phyloP scores from a whole-genome alignment of 306 rosid genomes.

The Macrotyloma uniflorum region DNA sequence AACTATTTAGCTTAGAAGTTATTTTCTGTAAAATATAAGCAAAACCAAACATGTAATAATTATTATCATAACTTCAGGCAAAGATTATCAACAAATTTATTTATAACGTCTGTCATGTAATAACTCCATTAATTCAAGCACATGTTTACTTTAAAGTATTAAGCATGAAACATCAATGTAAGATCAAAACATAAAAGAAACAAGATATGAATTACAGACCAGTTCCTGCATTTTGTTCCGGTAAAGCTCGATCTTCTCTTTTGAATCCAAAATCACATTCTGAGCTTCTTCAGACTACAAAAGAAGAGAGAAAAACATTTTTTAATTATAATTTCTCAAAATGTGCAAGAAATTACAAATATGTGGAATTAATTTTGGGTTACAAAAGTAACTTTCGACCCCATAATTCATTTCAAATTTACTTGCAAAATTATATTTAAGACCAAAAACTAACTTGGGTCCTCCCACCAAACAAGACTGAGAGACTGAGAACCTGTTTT shows the following conservation, averaged over 20 bases:
- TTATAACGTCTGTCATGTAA: constrained; percentile 24
- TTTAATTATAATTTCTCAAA: constrained; percentile 23
- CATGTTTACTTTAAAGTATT: constrained; percentile 22
- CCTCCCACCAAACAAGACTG: not conserved
- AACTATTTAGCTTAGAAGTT: constrained; percentile 1
- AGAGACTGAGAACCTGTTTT: not conserved
- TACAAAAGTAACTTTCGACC: not conserved
- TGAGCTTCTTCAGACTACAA: constrained; percentile 67
- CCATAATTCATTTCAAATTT: not conserved
- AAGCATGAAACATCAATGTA: constrained; percentile 16
- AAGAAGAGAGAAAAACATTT: constrained; percentile 11
- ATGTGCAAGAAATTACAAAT: constrained; percentile 12
- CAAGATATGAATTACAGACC: constrained; percentile 61
- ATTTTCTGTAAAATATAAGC: not conserved
- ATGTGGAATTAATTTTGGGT: constrained; percentile 1
- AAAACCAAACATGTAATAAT: constrained; percentile 17
- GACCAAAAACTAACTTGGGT: not conserved
- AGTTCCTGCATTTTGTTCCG: constrained; percentile 96
- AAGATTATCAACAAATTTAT: constrained; percentile 21
- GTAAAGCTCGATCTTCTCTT: constrained; percentile 80
- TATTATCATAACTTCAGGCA: constrained; percentile 24
- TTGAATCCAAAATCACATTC: constrained; percentile 76
- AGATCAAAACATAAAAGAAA: constrained; percentile 33
- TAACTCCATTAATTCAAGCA: not conserved
- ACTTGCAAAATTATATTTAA: constrained; percentile 3